These are phyloP conservation scores for Canna indica DNA, from an alignment of 176 grass and related monocot genomes.

Conservation along the genomic window DNA sequence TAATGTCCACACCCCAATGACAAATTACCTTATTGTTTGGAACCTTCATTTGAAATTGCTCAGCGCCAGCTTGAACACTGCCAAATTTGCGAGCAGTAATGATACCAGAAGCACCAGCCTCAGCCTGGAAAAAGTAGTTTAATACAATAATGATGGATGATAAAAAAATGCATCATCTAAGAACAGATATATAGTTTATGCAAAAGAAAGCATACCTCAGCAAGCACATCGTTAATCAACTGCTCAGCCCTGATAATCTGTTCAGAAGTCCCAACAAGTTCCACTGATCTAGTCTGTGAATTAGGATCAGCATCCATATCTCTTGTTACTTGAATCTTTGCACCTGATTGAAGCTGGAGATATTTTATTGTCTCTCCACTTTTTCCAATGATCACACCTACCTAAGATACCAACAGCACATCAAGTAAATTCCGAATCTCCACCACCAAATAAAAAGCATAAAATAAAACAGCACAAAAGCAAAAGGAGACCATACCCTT, in stretches of 20 bases:
- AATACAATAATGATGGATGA: no score
- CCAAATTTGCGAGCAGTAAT: conserved; percentile 39
- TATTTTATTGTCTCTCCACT: conserved; percentile 84
- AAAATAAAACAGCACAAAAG: no score
- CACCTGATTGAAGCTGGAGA: conserved; percentile 79
- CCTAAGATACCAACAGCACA: conserved; percentile 27
- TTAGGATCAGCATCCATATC: conserved; percentile 6
- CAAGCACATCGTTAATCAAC: conserved; percentile 71
- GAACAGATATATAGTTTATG: no score
- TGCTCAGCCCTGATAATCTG: conserved; percentile 86
- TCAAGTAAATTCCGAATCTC: no score
- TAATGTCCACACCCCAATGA: neutral
- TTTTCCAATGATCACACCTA: conserved; percentile 97
- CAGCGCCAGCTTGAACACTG: conserved; percentile 47
- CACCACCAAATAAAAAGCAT: no score
- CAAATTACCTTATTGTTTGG: conserved; percentile 86
- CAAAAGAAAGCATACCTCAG: no score
- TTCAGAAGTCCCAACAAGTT: conserved; percentile 37
- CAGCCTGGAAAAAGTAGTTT: conserved; percentile 50
- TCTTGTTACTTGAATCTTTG: conserved; percentile 32
- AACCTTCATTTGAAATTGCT: conserved; percentile 89
- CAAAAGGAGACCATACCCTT: conserved; percentile 33
- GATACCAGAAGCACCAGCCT: conserved; percentile 55
- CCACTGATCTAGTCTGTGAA: conserved; percentile 12
- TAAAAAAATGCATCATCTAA: no score